These are phyloP conservation scores for Gynandropsis gynandra DNA, from an alignment of 345 rosid species.

Conservation along the genomic window DNA sequence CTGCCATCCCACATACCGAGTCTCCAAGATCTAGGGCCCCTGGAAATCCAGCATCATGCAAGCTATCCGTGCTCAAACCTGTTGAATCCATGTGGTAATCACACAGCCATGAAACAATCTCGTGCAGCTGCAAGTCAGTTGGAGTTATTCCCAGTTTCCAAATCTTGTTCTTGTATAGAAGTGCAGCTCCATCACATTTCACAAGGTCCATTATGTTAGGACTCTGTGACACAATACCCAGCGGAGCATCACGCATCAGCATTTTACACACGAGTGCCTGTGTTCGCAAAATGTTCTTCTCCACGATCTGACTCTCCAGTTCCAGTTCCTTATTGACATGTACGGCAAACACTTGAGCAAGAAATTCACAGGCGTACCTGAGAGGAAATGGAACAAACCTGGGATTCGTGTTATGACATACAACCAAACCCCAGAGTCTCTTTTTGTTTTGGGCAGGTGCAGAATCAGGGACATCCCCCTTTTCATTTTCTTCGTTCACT, in stretches of 20 bases:
- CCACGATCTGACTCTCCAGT: slow-evolving; percentile 69
- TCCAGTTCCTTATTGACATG: slow-evolving; percentile 88
- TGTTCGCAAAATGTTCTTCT: slow-evolving; percentile 83
- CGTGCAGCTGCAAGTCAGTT: slow-evolving; percentile 55
- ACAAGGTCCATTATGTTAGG: slow-evolving; percentile 93
- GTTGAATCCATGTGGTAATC: slow-evolving; percentile 89
- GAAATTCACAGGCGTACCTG: slow-evolving; percentile 92
- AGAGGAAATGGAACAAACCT: slow-evolving; percentile 96
- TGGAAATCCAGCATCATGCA: slow-evolving; percentile 81
- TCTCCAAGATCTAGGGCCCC: slow-evolving; percentile 65
- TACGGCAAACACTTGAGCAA: slow-evolving; percentile 89
- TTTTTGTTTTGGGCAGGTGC: slow-evolving; percentile 61
- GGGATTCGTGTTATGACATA: slow-evolving; percentile 81
- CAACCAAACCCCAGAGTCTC: slow-evolving; percentile 92
- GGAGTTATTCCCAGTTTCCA: slow-evolving; percentile 77
- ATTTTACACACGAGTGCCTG: slow-evolving; percentile 92
- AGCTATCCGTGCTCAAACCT: slow-evolving; percentile 89
- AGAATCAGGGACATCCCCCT: slow-evolving; percentile 36
- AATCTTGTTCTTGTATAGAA: slow-evolving; percentile 57
- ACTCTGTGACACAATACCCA: slow-evolving; percentile 77
- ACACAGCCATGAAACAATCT: slow-evolving; percentile 62
- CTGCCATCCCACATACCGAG: slow-evolving; percentile 94
- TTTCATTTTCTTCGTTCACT: slow-evolving; percentile 73
- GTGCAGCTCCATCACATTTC: slow-evolving; percentile 91
- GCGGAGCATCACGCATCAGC: slow-evolving; percentile 92